phyloP scores from a whole-genome alignment of 2,329 filamentous ascomycete species.

The Thermoascus crustaceus region DNA sequence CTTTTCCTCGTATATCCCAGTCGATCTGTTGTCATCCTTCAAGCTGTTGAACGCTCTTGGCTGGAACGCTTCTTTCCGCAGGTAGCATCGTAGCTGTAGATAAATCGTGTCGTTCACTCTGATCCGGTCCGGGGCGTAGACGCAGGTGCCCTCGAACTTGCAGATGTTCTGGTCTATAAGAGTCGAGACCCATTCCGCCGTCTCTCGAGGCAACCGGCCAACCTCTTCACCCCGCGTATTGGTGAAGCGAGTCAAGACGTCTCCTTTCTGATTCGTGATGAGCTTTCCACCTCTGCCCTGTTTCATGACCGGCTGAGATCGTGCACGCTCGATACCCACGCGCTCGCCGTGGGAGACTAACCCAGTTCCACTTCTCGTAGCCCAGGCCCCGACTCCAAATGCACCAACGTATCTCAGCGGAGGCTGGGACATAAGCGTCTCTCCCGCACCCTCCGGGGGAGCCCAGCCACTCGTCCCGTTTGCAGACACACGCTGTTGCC shows the following conservation, averaged over 20 bases:
- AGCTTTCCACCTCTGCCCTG: constrained; percentile 39
- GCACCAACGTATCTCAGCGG: constrained; percentile 72
- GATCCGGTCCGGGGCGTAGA: constrained; percentile 77
- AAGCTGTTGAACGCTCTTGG: constrained; percentile 43
- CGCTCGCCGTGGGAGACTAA: constrained; percentile 71
- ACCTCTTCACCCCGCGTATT: constrained; percentile 72
- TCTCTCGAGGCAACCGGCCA: constrained; percentile 77
- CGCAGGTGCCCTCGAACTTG: constrained; percentile 75
- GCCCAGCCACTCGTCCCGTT: constrained; percentile 3
- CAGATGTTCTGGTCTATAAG: constrained; percentile 86
- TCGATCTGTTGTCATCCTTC: constrained; percentile 61
- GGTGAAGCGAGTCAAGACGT: constrained; percentile 88
- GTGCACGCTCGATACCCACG: constrained; percentile 82
- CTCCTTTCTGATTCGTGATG: constrained; percentile 55
- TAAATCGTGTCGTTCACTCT: constrained; percentile 93
- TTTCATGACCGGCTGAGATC: constrained; percentile 54
- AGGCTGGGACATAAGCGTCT: constrained; percentile 33
- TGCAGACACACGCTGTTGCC: constrained; percentile 5
- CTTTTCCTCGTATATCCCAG: constrained; percentile 70
- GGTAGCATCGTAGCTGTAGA: constrained; percentile 70
- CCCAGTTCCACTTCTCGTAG: constrained; percentile 70
- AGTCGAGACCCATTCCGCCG: constrained; percentile 83
- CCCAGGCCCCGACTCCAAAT: constrained; percentile 87
- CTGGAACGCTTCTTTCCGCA: constrained; percentile 68
- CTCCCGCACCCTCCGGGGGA: constrained; percentile 8